These are phyloP conservation scores for Fonsecaea erecta DNA, from an alignment of 2,329 filamentous ascomycete genomes.

Conservation along the genomic window DNA sequence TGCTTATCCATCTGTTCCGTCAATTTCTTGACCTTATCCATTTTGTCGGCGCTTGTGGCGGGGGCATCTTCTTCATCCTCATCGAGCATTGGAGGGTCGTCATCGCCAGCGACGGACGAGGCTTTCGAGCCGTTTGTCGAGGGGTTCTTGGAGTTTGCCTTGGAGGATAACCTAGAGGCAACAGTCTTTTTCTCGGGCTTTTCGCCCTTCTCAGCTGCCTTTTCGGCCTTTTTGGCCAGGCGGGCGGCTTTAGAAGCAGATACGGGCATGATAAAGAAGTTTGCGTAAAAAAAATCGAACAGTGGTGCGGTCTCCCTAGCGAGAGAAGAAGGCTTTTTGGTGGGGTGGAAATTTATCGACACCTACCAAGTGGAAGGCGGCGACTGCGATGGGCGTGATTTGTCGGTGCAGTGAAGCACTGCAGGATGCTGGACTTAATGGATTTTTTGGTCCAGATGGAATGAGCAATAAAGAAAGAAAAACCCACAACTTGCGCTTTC, in stretches of 20 bases:
- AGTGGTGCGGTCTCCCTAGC: background rate
- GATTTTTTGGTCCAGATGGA: background rate
- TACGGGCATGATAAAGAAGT: slow-evolving; percentile 57
- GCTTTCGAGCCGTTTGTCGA: slow-evolving; percentile 56
- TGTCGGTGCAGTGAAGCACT: background rate
- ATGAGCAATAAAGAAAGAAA: background rate
- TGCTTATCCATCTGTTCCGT: slow-evolving; percentile 93
- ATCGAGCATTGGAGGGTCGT: slow-evolving; percentile 65
- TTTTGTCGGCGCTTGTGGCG: slow-evolving; percentile 72
- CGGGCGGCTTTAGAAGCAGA: slow-evolving; percentile 72
- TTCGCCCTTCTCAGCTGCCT: slow-evolving; percentile 51
- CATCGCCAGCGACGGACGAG: slow-evolving; percentile 72
- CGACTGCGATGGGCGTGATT: background rate
- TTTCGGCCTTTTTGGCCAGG: slow-evolving; percentile 70
- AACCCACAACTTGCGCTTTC: background rate
- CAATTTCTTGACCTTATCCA: slow-evolving; percentile 82
- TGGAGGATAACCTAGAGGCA: slow-evolving; percentile 72
- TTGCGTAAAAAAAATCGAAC: background rate
- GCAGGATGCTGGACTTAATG: background rate
- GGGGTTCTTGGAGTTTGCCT: slow-evolving; percentile 65
- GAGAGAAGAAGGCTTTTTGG: slow-evolving; percentile 5
- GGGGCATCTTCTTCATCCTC: slow-evolving; percentile 65
- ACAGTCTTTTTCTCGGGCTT: slow-evolving; percentile 61
- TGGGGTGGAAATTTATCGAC: background rate
- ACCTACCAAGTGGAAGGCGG: background rate